Percentiles rank a stretch among this genome's conserved stretches.
These are phyloP conservation scores for Dimocarpus longan DNA, from an alignment of 345 rosid species.

Conservation along the genomic window DNA sequence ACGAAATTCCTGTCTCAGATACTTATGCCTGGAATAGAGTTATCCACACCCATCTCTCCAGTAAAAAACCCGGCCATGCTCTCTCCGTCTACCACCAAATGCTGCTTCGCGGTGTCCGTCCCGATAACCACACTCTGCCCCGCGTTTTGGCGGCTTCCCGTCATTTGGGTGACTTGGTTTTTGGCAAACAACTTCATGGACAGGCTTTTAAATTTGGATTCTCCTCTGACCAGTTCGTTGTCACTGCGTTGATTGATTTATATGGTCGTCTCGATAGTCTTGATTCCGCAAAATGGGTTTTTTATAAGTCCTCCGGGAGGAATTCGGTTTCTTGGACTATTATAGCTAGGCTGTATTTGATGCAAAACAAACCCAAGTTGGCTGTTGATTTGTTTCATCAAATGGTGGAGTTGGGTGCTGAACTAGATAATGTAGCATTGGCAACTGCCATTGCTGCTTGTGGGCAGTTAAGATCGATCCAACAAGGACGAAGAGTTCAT, in stretches of 20 bases:
- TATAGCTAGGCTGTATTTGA: constrained; percentile 42
- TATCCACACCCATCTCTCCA: constrained; percentile 40
- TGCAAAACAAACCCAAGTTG: constrained; percentile 33
- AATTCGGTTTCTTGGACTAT: constrained; percentile 51
- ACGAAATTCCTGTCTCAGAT: constrained; percentile 43
- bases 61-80: constrained; percentile 26
- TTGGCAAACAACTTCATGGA: constrained; percentile 48
- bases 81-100: constrained; percentile 42
- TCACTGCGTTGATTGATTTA: constrained; percentile 45
- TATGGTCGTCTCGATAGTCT: constrained; percentile 48
- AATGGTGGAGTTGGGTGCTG: constrained; percentile 35
- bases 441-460: constrained; percentile 47
- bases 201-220: constrained; percentile 48
- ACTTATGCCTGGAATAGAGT: constrained; percentile 48
- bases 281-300: constrained; percentile 40
- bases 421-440: constrained; percentile 41
- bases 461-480: constrained; percentile 37
- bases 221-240: constrained; percentile 37
- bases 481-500: constrained; percentile 43
- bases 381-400: constrained; percentile 40
- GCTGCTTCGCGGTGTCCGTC: constrained; percentile 47
- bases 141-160: constrained; percentile 48
- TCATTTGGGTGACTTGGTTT: constrained; percentile 27
- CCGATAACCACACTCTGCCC: constrained; percentile 50
- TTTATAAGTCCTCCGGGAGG: constrained; percentile 36